These are phyloP conservation scores for Chenopodium berlandieri DNA, from an alignment of 148 eudicot genomes.

Conservation along the genomic window DNA sequence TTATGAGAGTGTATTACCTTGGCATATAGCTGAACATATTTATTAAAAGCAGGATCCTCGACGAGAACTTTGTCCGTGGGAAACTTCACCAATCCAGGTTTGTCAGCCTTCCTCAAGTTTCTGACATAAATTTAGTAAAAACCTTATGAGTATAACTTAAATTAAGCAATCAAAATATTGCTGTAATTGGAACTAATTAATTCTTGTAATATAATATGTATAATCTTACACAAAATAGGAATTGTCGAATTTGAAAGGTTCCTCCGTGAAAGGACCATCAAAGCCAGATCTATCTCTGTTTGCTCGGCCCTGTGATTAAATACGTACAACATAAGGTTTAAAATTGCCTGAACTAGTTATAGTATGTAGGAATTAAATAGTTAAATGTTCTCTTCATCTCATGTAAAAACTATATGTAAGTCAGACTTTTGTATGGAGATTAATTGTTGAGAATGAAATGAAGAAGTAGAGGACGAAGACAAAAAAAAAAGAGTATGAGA, in stretches of 20 bases:
- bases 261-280: constrained; percentile 74
- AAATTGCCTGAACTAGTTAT: too few relatives aligned
- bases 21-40: constrained; percentile 63
- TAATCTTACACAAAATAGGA: constrained; percentile 68
- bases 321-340: background rate
- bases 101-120: constrained; percentile 60
- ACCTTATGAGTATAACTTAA: background rate
- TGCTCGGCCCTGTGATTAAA: constrained; percentile 59
- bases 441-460: too few relatives aligned
- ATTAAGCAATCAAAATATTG: background rate
- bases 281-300: constrained; percentile 83
- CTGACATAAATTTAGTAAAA: constrained; percentile 26
- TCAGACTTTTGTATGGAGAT: too few relatives aligned
- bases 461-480: too few relatives aligned
- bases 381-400: too few relatives aligned
- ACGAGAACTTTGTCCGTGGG: constrained; percentile 68
- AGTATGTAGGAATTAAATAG: too few relatives aligned
- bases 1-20: constrained; percentile 36
- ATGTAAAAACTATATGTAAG: too few relatives aligned
- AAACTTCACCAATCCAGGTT: constrained; percentile 63
- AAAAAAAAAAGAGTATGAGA: too few relatives aligned
- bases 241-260: constrained; percentile 81
- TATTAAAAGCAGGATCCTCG: constrained; percentile 55
- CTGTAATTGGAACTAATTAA: too few relatives aligned
- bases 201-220: too few relatives aligned